Evolutionary conservation across 495 filamentous ascomycete genomes (phyloP).

Genomic region (Niebla homalea): DNA sequence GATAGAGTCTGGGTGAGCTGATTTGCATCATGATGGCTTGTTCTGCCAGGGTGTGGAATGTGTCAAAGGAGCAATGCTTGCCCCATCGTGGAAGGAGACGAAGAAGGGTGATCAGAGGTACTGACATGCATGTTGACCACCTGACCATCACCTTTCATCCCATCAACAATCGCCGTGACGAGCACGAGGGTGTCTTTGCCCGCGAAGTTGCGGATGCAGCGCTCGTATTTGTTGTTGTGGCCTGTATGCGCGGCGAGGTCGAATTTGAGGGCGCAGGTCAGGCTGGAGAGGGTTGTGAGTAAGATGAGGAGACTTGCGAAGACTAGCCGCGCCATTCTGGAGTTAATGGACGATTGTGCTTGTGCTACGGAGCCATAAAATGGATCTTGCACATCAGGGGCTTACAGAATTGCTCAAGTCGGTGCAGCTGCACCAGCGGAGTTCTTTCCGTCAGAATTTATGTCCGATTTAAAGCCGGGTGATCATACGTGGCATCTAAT

Average conservation of each 20-base stretch:
- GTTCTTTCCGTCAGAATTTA: no score
- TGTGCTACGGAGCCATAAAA: no score
- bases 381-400: no score
- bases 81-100: neutral
- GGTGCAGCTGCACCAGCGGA: no score
- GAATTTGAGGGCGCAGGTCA: slow-evolving; percentile 77
- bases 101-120: slow-evolving; percentile 10
- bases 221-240: slow-evolving; percentile 50
- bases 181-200: slow-evolving; percentile 89
- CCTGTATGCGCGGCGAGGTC: slow-evolving; percentile 61
- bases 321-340: no score
- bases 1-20: slow-evolving; percentile 9
- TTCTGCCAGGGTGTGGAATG: neutral
- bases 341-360: no score
- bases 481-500: no score
- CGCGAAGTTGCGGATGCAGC: slow-evolving; percentile 97
- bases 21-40: neutral
- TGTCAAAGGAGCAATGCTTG: neutral
- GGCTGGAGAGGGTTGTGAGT: slow-evolving; percentile 31
- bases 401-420: no score
- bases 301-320: neutral
- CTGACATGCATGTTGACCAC: slow-evolving; percentile 89
- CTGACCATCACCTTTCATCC: slow-evolving; percentile 83
- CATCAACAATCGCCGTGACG: slow-evolving; percentile 82
- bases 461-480: no score